Base-by-base conservation (phyloP, 148 eudicot species). In the Rhododendron molle region DNA sequence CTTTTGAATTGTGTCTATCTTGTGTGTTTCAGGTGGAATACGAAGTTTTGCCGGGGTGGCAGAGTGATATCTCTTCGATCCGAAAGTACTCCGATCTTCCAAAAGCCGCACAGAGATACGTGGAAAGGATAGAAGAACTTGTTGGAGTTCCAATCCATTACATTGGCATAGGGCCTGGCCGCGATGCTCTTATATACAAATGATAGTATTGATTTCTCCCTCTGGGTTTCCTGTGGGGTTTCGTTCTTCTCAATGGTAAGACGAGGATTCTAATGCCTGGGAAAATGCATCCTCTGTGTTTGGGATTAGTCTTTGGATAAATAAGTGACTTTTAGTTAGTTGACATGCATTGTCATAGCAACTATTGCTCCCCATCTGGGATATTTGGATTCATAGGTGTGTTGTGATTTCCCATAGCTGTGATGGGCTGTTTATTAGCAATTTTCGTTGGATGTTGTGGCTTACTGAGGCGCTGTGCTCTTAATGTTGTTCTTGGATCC, bases 121-220 rank as follows among this genome's bases (percentile, higher is more conserved):
- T 96, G 26, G 98, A 95, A 88, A 92, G 98, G 91, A 90, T 96
- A 85, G 98, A 96, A 93, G 94, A 94, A 83, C 84, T 72, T 81
- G 93, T 93, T 65, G 97, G 99, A 28, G 88, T 93, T 76, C 98
- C 99, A 34, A 40, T 96, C 85, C 93, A 96, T 88, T 96, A 95
- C 88, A 95, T 96, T 34, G 98, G 98, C 34, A 87, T 94, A 12
- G 99, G 71, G 50, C 99, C 99, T 7, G 99, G 98, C 32, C 94
- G 99, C 16, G 98, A 96, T 89, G 99, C 99, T 86, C 93, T 96
- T 77, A 96, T 96, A 88, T 92, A 89, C 94, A 95, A 94, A 86
- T 86, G 77, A 86, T 76, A 11, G 1, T 16, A 7, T n/a, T 43
- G 30, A n/a, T 44, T 67, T 65, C 50, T 52, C 47, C 49, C 60